Base-by-base conservation (phyloP, 164 flowering plant genomes). In the Saururus chinensis region DNA sequence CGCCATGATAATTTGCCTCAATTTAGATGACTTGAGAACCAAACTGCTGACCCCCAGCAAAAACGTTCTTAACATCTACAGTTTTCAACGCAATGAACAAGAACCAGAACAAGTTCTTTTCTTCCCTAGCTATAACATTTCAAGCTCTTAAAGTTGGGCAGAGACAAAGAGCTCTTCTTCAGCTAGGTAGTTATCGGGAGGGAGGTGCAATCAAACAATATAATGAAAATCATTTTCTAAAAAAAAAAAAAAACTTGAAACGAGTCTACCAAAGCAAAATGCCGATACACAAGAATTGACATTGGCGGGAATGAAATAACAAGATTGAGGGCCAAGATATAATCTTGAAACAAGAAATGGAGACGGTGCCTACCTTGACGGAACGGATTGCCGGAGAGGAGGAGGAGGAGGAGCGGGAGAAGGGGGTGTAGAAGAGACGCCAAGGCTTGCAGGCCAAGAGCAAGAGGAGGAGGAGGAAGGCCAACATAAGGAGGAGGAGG, bases 371-470 rank as follows among this genome's bases (percentile, higher is more conserved):
- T 17, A 45, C 49, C 49, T 45, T 45, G 49, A 42, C 12, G 17
- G 49, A 42, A 10, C 14, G 14, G 49, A 14, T 1, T 1, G 49
- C 49, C 7, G 49, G 14, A 42, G 17, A 10, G 49, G 49, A 10
- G 49, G 49, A 10, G 49, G 49, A 53, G 19, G 16, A 59, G 56
- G 72, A 60, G 73, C 53, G 25, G 76, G 61, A 74, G 61, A 74
- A 53, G 35, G 76, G 60, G 23, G 80, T 64, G 69, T 26, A 62
- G 73, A 87, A 75, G 74, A 75, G 77, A 30, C 92, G 90, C 96
- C 98, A 92, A 70, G 96, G 95, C 60, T 77, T 80, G 68, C 87
- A 88, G 78, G 75, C 78, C 59, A 84, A 40, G 68, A 88, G 21
- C 77, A 88, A 17, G 71, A 84, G 60, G 64, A 85, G 21, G 61